Evolutionary conservation across 176 grass and related monocot genomes (phyloP), one percentile per base, ranked within the genome.

Genomic region (Triticum monococcum): DNA sequence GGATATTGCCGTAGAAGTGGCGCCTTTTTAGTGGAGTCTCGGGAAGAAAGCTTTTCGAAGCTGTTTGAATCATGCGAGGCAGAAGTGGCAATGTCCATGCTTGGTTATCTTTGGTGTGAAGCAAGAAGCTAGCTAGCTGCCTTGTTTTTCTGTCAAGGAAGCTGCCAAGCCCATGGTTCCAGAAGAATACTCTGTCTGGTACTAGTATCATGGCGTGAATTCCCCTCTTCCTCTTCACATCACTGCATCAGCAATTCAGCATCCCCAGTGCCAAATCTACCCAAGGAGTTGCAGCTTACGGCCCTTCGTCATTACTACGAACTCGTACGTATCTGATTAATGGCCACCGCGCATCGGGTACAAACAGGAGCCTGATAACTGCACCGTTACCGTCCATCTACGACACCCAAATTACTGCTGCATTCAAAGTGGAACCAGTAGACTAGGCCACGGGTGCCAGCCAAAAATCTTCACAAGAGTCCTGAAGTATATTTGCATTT

Each of bases 11-110:
- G 65, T 72, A 35, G 66, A 59, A 14, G 79, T 67, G 75, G 31
- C 57, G 71, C n/a, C 38, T 52, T 36, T 36, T 62, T 16, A 79
- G 56, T 73, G 36, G 5, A 22, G 18, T 22, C 80, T 30, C 45
- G 80, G 83, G 45, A 68, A 75, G 81, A 87, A 84, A 84, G 25
- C 35, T 68, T 72, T 79, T 79, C 83, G 37, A 28, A 68, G 22
- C 25, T 65, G 79, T 73, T 64, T 78, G 41, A 52, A 72, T 41
- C 30, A 64, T 38, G 81, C 17, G 70, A 81, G 11, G 30, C 89
- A 59, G 23, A 66, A 41, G 40, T 68, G 83, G 57, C 85, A 72
- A 75, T 23, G 75, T 1, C 30, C 30, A 78, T 7, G 66, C 66
- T 5, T 12, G 43, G 72, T 52, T 65, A 60, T 81, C 84, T 66